phyloP scores from a whole-genome alignment of 2,329 filamentous ascomycete species.

The Cercospora berteroae region DNA sequence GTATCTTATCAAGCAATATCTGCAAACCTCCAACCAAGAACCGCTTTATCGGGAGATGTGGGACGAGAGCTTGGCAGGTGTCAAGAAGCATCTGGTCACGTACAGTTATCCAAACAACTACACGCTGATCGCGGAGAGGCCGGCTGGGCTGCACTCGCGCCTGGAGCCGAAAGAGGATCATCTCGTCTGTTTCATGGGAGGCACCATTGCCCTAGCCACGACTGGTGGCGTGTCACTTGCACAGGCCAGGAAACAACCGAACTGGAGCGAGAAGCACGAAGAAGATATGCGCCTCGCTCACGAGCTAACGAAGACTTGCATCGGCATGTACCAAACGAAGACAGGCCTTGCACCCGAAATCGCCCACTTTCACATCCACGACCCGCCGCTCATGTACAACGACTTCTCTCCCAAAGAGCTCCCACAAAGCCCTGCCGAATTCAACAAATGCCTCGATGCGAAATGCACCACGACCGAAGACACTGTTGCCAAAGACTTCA shows the following conservation, averaged over 20 bases:
- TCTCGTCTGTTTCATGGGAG: constrained; percentile 94
- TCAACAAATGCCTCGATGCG: constrained; percentile 28
- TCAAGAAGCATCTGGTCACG: constrained; percentile 88
- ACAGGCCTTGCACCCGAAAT: constrained; percentile 96
- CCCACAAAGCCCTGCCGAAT: constrained; percentile 52
- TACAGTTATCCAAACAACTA: constrained; percentile 78
- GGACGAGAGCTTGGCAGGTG: constrained; percentile 77
- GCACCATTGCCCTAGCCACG: constrained; percentile 84
- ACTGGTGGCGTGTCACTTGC: constrained; percentile 75
- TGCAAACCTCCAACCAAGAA: constrained; percentile 87
- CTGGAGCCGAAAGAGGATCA: constrained; percentile 96
- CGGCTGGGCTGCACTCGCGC: constrained; percentile 63
- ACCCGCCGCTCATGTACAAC: constrained; percentile 64
- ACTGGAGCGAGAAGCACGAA: constrained; percentile 76
- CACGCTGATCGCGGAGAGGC: constrained; percentile 87
- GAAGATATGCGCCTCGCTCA: constrained; percentile 82
- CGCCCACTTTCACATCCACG: constrained; percentile 77
- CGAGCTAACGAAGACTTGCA: constrained; percentile 95
- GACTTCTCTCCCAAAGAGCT: constrained; percentile 46
- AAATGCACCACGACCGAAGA: constrained; percentile 53
- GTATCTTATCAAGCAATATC: constrained; percentile 97
- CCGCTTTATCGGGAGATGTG: constrained; percentile 88
- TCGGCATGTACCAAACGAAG: constrained; percentile 93
- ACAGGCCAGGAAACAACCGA: constrained; percentile 67
- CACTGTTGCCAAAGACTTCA: constrained; percentile 68